Evolutionary conservation across 2,329 filamentous ascomycete genomes (phyloP), one percentile per base, ranked within the genome.

Genomic region (Lachnellula suecica): DNA sequence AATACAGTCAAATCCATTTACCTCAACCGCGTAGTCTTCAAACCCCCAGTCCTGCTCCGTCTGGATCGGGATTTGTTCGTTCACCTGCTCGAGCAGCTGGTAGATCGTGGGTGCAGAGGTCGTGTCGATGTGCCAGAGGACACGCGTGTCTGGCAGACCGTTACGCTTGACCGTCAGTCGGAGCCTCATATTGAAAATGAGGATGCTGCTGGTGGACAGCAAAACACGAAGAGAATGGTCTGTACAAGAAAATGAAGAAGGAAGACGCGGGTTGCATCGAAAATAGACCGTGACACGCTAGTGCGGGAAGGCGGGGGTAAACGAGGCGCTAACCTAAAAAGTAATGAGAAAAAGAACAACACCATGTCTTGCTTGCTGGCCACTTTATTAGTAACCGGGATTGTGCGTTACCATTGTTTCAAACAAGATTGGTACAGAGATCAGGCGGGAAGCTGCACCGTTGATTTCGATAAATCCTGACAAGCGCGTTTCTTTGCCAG

Each of bases 1-100:
- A 51, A 97, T 72, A 63, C 90, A 94, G 71, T 97, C 93, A 60
- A 89, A 97, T 42, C 79, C 76, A 19, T 70, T 70, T 3, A 96
- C 78, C 70, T 95, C 89, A 25, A 96, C 89, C 8, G 82, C 82
- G 69, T 97, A 97, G 67, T 97, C 90, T 64, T 97, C 92, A 3
- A 96, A 72, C 0, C 90, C 91, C 90, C 91, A 96, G 54, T 79
- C 58, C 23, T 60, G n/a, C n/a, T n/a, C 78, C 51, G 85, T 84
- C 72, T 96, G 91, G 0, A 97, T 81, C 0, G 92, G 91, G 2
- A 97, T 75, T 15, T 88, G 79, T 40, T 89, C 82, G 70, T 95
- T 92, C 60, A 97, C 77, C 55, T 90, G 81, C 58, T 88, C 83
- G 34, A 97, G 76, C 2, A 97, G 80, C 60, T 87, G 83, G 25